Evolutionary conservation across 2,329 filamentous ascomycete species (phyloP).

Genomic region (Lachnellula willkommii): DNA sequence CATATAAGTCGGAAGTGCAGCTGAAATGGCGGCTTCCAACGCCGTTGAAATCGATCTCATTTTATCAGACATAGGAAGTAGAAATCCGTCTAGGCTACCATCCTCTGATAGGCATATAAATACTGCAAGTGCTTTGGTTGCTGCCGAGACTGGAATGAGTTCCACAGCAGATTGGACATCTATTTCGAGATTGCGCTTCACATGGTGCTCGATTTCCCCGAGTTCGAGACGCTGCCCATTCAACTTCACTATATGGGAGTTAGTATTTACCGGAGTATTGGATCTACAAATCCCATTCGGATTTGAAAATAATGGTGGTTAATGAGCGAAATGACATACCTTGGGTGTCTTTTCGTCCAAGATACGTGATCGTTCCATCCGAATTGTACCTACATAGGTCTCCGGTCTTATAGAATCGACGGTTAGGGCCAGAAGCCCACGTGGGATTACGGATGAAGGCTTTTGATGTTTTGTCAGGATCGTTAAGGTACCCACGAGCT

Average conservation of each 20-base stretch:
- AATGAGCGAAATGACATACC: not conserved
- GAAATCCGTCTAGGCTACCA: not conserved
- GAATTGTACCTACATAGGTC: constrained; percentile 43
- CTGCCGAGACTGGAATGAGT: not conserved
- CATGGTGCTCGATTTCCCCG: constrained; percentile 48
- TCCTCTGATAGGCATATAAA: not conserved
- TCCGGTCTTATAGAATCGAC: constrained; percentile 32
- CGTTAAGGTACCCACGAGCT: constrained; percentile 19
- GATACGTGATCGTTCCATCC: constrained; percentile 54
- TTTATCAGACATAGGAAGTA: not conserved
- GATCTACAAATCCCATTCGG: no score
- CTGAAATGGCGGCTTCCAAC: not conserved
- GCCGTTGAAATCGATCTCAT: not conserved
- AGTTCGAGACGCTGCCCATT: constrained; percentile 60
- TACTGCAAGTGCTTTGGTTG: not conserved
- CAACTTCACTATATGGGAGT: constrained; percentile 44
- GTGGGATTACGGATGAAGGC: constrained; percentile 13
- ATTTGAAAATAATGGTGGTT: no score
- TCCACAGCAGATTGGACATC: constrained; percentile 5
- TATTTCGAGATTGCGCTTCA: not conserved
- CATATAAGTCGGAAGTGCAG: constrained; percentile 29
- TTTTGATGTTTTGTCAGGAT: constrained; percentile 11
- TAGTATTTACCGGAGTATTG: no score
- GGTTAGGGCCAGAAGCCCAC: constrained; percentile 12
- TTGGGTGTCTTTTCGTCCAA: constrained; percentile 59